Evolutionary conservation across 495 filamentous ascomycete genomes (phyloP).

Genomic region (Aspergillus sparsus): DNA sequence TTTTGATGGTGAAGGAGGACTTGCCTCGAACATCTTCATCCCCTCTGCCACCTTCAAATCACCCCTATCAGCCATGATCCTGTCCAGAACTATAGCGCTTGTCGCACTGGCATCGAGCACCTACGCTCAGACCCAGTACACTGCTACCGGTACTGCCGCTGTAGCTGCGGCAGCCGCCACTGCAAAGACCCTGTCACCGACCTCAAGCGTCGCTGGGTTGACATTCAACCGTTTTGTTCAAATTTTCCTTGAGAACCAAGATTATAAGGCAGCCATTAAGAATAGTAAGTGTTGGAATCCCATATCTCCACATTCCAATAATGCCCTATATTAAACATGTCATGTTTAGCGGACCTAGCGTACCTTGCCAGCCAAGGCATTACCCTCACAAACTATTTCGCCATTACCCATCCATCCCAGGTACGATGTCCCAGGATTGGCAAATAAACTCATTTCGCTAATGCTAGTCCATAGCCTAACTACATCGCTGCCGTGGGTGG

Average conservation of each 20-base stretch:
- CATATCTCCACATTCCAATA: conserved; percentile 13
- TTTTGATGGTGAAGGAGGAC: too few relatives aligned
- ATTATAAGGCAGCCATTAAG: not conserved
- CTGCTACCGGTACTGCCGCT: not conserved
- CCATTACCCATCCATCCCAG: conserved; percentile 63
- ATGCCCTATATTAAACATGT: conserved; percentile 51
- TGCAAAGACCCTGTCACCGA: not conserved
- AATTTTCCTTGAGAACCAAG: conserved; percentile 69
- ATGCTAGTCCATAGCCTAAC: conserved; percentile 46
- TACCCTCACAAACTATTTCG: conserved; percentile 61
- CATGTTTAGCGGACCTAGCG: conserved; percentile 48
- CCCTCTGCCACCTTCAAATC: too few relatives aligned
- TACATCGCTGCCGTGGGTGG: conserved; percentile 61
- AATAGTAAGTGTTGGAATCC: conserved; percentile 49
- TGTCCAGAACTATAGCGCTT: not conserved
- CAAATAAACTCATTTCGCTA: not conserved
- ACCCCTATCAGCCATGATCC: not conserved
- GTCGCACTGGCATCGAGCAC: not conserved
- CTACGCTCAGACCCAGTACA: not conserved
- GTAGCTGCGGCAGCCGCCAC: not conserved
- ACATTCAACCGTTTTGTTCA: conserved; percentile 65
- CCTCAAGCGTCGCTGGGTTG: conserved; percentile 57
- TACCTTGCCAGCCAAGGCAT: conserved; percentile 63
- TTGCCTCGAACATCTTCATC: too few relatives aligned
- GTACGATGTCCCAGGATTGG: not conserved